These are phyloP conservation scores for Fraxinus baroniana DNA, from an alignment of 305 asterid genomes.

Conservation along the genomic window DNA sequence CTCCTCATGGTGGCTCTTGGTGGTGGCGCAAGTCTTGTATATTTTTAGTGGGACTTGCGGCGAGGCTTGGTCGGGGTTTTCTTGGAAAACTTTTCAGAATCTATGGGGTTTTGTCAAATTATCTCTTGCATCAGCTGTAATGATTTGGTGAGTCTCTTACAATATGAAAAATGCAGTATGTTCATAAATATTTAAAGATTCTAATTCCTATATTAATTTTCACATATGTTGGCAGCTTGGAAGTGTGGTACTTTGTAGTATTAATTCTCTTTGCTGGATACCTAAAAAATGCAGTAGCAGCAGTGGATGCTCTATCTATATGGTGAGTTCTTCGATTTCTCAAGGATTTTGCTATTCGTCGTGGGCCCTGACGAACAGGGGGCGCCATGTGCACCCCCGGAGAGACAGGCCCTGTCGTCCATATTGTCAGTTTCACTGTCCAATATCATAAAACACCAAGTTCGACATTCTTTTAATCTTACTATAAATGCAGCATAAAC, in stretches of 20 bases:
- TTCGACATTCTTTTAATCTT: background rate
- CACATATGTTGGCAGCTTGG: background rate
- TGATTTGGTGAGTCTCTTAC: slow-evolving; percentile 4
- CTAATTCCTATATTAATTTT: background rate
- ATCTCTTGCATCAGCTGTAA: slow-evolving; percentile 19
- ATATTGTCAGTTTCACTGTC: too few species aligned
- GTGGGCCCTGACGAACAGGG: too few species aligned
- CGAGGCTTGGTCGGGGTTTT: slow-evolving; percentile 24
- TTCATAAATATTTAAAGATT: background rate
- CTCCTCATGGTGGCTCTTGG: slow-evolving; percentile 23
- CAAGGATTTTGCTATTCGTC: too few species aligned
- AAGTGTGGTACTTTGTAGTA: slow-evolving; percentile 19
- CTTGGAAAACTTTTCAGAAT: slow-evolving; percentile 13
- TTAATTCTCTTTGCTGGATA: slow-evolving; percentile 21
- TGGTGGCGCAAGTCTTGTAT: background rate
- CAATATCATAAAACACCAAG: background rate
- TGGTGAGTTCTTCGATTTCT: background rate
- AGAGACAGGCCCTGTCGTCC: too few species aligned
- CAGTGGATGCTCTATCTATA: background rate
- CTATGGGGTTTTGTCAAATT: slow-evolving; percentile 19
- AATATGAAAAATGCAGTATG: too few species aligned
- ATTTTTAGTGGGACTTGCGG: slow-evolving; percentile 19
- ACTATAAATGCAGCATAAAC: background rate
- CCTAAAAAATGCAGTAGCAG: slow-evolving; percentile 15
- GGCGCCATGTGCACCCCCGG: too few species aligned